Base-by-base conservation (phyloP, 1,284 basidiomycete species). In the Austropuccinia psidii region DNA sequence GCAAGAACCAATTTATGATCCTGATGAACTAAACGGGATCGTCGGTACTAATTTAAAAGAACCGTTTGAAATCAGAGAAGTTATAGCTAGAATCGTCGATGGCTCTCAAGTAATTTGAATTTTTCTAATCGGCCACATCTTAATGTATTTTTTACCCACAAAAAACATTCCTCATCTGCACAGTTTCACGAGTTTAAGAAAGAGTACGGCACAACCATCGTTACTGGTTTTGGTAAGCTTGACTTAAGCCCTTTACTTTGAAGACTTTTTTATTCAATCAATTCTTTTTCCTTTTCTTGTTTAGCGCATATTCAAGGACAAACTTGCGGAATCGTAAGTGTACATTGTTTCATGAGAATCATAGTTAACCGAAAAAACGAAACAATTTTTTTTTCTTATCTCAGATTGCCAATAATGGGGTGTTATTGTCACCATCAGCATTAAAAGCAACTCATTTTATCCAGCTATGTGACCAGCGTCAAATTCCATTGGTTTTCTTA, bases 401-500 rank as follows among this genome's bases (percentile, higher is more conserved):
- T 13, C 65, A 77, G 77, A 85, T 95, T 41, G 94, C 89, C 47
- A 97, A 97, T 83, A 94, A 94, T 78, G 93, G 93, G 75, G 93
- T 96, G 74, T 83, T 97, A 29, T 93, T 97, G 82, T 94, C 92
- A 4, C 90, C 91, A 4, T 93, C 92, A 0, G 93, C 93, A 0
- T 83, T 93, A 72, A 96, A 97, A 81, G 92, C 93, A 15, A 91
- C 93, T 2, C 92, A 95, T 79, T 96, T 97, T 80, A 95, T 97
- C 75, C 87, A 96, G 80, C 85, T 96, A 5, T 97, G 93, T 80
- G 93, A 91, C 8, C 94, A 97, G 81, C 85, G 93, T 21, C 85
- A 86, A 77, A 92, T 95, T 65, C 93, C 94, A 0, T 83, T 97
- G 9, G 84, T 97, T 29, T 97, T 96, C 84, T 85, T 97, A 50